phyloP scores from a whole-genome alignment of 176 grass and related monocot species.

The Carex scoparia region DNA sequence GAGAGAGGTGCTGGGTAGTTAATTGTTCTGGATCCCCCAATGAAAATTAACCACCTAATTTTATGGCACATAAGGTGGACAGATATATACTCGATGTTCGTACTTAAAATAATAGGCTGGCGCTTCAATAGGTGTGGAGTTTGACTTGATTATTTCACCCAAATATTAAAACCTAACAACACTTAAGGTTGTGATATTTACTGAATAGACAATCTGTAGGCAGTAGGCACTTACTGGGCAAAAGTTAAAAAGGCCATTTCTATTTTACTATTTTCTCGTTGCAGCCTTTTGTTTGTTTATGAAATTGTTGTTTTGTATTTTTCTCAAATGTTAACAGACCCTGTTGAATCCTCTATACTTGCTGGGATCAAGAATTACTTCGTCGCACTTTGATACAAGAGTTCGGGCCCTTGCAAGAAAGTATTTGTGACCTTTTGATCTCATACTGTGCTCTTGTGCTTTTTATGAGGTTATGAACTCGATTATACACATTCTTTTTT shows the following conservation, averaged over 20 bases:
- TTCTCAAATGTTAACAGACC: conserved; percentile 28
- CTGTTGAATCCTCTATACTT: conserved; percentile 68
- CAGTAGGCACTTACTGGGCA: background rate
- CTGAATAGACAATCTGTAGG: background rate
- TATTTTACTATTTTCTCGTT: background rate
- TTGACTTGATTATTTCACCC: background rate
- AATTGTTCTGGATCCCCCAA: background rate
- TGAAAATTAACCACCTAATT: background rate
- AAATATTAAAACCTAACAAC: background rate
- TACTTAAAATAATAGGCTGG: background rate
- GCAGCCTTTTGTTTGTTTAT: background rate
- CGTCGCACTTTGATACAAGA: conserved; percentile 72
- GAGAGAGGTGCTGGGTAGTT: background rate
- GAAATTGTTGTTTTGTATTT: background rate
- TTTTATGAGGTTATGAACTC: background rate
- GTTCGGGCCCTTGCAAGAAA: conserved; percentile 76
- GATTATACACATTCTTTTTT: background rate
- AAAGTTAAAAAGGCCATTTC: background rate
- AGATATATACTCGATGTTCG: background rate
- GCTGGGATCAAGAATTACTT: conserved; percentile 69
- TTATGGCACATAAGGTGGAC: background rate
- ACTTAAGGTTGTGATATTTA: conserved; percentile 10
- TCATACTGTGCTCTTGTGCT: background rate
- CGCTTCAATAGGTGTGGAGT: background rate
- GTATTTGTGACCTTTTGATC: conserved; percentile 41